Evolutionary conservation across 2,329 filamentous ascomycete genomes (phyloP).

Genomic region (Hymenoscyphus scutula): DNA sequence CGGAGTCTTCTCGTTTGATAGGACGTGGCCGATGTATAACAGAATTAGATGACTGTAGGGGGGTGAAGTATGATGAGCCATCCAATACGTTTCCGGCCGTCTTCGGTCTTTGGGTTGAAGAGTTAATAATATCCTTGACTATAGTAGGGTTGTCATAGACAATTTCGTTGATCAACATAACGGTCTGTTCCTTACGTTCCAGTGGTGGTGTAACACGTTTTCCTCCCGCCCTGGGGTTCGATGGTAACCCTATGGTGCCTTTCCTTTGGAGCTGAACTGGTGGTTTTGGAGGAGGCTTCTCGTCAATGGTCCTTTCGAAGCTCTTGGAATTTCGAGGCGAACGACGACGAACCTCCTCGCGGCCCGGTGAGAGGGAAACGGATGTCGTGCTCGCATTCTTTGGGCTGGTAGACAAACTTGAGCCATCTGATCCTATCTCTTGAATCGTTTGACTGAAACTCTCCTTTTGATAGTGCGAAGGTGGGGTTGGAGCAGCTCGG

Average conservation of each 20-base stretch:
- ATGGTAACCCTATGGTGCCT: constrained; percentile 29
- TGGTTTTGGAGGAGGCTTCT: constrained; percentile 18
- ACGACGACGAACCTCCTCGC: constrained; percentile 34
- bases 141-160: constrained; percentile 51
- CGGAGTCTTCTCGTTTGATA: constrained; percentile 25
- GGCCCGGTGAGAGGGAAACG: constrained; percentile 33
- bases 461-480: background rate
- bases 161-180: constrained; percentile 57
- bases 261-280: constrained; percentile 23
- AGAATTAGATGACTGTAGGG: constrained; percentile 26
- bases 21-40: constrained; percentile 38
- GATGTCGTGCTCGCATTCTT: constrained; percentile 33
- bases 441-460: constrained; percentile 18
- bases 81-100: constrained; percentile 20
- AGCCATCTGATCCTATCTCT: constrained; percentile 20
- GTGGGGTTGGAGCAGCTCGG: constrained; percentile 27
- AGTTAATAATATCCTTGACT: constrained; percentile 50
- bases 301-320: constrained; percentile 23
- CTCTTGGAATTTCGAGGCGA: constrained; percentile 30
- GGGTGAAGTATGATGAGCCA: background rate
- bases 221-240: constrained; percentile 30
- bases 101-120: constrained; percentile 34
- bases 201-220: constrained; percentile 18
- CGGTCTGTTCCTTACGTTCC: constrained; percentile 43
- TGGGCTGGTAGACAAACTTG: constrained; percentile 18